These are phyloP conservation scores for Calonectria crousiana DNA, from an alignment of 2,329 filamentous ascomycete species.

Conservation along the genomic window DNA sequence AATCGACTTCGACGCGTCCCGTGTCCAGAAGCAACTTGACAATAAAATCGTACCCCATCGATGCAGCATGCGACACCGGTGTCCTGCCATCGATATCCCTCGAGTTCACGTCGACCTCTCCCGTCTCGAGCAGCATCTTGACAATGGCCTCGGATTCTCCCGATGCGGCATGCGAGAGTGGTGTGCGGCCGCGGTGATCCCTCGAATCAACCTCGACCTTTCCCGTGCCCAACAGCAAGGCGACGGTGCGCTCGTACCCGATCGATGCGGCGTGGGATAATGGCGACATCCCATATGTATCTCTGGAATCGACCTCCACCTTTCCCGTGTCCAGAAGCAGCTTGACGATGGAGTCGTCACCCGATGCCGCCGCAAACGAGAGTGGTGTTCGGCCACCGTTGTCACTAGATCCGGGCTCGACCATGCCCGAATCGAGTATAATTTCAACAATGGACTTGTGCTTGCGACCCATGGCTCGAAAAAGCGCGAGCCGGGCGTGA, in stretches of 20 bases:
- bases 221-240: neutral
- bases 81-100: neutral
- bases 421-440: neutral
- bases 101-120: neutral
- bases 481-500: neutral
- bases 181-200: neutral
- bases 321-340: neutral
- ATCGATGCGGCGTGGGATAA: neutral
- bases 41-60: neutral
- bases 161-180: neutral
- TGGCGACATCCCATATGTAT: neutral
- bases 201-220: neutral
- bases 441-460: neutral
- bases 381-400: neutral
- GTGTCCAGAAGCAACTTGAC: neutral
- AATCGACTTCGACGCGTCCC: neutral
- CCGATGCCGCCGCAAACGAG: neutral
- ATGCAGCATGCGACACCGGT: neutral
- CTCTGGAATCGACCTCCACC: neutral
- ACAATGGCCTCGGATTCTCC: neutral
- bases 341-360: neutral
- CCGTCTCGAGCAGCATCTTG: neutral
- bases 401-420: neutral
- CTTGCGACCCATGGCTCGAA: neutral
- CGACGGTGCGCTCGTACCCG: neutral